Evolutionary conservation across 2,329 filamentous ascomycete genomes (phyloP), one percentile per base, ranked within the genome.

Genomic region (Penicillium sp.): DNA sequence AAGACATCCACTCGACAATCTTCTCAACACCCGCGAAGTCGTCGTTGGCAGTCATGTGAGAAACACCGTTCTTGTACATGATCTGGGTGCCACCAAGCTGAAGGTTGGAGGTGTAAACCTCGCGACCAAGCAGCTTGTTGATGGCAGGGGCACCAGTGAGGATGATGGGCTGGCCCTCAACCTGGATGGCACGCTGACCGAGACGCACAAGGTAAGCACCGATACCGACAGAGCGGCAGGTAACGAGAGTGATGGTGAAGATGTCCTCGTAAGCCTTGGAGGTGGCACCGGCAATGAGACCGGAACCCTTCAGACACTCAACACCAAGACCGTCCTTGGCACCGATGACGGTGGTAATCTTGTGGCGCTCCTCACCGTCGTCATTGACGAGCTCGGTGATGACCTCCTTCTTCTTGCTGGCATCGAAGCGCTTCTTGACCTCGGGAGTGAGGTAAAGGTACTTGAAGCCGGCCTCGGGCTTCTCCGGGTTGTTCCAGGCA

Each of bases 31-130:
- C 93, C 64, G 91, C 90, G 63, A 98, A 97, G 75, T 98, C 93
- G 65, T 98, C 91, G 61, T 85, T 87, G 64, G 93, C 93, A 60
- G 91, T 96, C 87, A 97, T 91, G 77, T 98, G 93, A 21, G 93
- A 97, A 37, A 98, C 93, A 82, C 93, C 93, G 70, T 98, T 98
- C 76, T 88, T 90, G 82, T 98, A 97, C 93, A 98, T 98, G 80
- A 98, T 98, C 74, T 98, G 93, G n/a, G 93, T 98, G 62, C 93
- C 93, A 83, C 93, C 93, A 58, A 98, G 88, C 77, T 98, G 93
- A 66, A 98, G 75, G 80, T 98, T 98, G 53, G 93, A 97, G 22
- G 93, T 96, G 77, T 98, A 98, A 28, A 98, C 91, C 73, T 98
- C 93, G 61, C 94, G 89, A 64, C 93, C 93, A 53, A 98, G 83